Percentiles rank a stretch among this genome's conserved stretches.
phyloP scores from a whole-genome alignment of 2,329 filamentous ascomycete genomes.

The Paecilomyces variotii region DNA sequence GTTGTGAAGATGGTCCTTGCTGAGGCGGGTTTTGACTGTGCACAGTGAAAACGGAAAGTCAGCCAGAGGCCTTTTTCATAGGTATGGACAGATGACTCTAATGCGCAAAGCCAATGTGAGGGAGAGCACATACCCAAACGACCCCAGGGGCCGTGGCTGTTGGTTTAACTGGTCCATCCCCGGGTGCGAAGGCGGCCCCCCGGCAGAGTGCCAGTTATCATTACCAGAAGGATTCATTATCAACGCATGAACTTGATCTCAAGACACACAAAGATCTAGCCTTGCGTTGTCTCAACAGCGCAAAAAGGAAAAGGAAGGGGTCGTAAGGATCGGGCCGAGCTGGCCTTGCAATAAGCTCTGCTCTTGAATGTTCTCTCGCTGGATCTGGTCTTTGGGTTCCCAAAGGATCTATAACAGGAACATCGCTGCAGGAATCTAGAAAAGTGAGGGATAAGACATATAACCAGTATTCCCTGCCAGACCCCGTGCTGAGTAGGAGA shows the following conservation, averaged over 20 bases:
- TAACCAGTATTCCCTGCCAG: not conserved
- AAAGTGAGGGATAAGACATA: not conserved
- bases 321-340: not conserved
- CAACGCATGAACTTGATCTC: constrained; percentile 13
- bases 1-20: constrained; percentile 30
- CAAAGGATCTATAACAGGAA: not conserved
- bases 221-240: constrained; percentile 36
- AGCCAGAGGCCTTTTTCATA: constrained; percentile 1
- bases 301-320: not conserved
- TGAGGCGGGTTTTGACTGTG: constrained; percentile 32
- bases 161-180: constrained; percentile 36
- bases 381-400: not conserved
- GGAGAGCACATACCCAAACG: constrained; percentile 32
- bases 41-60: constrained; percentile 3
- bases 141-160: constrained; percentile 35
- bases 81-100: not conserved
- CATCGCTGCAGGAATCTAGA: not conserved
- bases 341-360: not conserved
- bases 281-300: not conserved
- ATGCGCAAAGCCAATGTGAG: not conserved
- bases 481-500: constrained; percentile 1
- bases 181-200: constrained; percentile 33
- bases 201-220: constrained; percentile 35
- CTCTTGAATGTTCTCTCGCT: not conserved
- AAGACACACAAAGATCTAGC: not conserved